phyloP scores from a whole-genome alignment of 2,329 filamentous ascomycete genomes.

The Curvularia verruculosa region DNA sequence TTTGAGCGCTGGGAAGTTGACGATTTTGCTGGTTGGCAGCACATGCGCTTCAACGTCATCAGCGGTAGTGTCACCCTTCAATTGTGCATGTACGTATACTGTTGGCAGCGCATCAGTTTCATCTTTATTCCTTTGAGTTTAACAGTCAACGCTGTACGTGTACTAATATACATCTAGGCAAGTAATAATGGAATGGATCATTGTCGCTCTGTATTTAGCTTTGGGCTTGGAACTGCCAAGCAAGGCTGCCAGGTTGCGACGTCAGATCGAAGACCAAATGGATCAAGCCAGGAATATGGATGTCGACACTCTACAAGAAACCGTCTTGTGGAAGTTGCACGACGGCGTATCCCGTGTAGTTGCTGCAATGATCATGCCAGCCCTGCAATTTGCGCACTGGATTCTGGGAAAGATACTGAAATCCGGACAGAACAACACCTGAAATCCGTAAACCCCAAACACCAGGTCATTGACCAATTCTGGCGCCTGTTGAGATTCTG shows the following conservation, averaged over 20 bases:
- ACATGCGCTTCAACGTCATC: conserved; percentile 44
- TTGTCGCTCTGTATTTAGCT: conserved; percentile 41
- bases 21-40: conserved; percentile 14
- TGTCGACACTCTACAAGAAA: conserved; percentile 39
- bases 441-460: neutral
- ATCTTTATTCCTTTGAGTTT: no score
- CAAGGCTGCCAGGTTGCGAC: conserved; percentile 38
- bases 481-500: neutral
- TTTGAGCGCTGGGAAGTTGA: conserved; percentile 33
- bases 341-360: conserved; percentile 35
- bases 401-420: conserved; percentile 40
- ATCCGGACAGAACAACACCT: conserved; percentile 17
- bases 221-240: conserved; percentile 40
- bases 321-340: conserved; percentile 44
- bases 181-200: conserved; percentile 46
- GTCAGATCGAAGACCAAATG: conserved; percentile 37
- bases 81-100: conserved; percentile 43
- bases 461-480: neutral
- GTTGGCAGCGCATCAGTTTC: neutral
- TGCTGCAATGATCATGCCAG: conserved; percentile 41
- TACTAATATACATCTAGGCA: conserved; percentile 28
- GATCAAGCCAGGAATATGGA: conserved; percentile 34
- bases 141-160: neutral
- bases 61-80: conserved; percentile 43
- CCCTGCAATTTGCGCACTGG: conserved; percentile 43